Conservation (phyloP, 2,329 filamentous ascomycete species). For the Colletotrichum spaethianum region DNA sequence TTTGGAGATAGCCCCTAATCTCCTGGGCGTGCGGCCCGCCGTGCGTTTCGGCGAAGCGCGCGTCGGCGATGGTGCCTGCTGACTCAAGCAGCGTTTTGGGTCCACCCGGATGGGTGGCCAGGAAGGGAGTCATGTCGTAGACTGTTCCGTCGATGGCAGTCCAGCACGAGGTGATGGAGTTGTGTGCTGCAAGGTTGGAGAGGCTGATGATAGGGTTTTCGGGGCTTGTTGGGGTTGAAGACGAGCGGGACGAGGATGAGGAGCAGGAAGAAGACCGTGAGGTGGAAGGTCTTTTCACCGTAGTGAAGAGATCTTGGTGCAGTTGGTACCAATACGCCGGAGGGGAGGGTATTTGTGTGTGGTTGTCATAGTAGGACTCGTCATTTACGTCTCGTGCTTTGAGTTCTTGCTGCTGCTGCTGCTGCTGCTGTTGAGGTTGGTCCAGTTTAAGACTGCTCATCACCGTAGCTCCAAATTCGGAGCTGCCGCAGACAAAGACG, state of each 20-base stretch:
- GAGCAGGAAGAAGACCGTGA: background rate
- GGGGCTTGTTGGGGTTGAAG: background rate
- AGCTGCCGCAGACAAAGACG: constrained; percentile 34
- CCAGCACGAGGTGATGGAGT: constrained; percentile 66
- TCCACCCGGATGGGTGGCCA: constrained; percentile 91
- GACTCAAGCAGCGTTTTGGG: constrained; percentile 37
- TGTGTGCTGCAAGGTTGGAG: constrained; percentile 30
- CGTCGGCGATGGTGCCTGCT: constrained; percentile 32
- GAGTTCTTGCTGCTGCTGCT: background rate
- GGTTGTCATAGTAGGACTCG: background rate
- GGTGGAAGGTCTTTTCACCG: background rate
- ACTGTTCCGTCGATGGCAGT: constrained; percentile 90
- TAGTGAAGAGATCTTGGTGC: constrained; percentile 33
- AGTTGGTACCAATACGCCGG: constrained; percentile 17
- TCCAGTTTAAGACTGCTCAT: constrained; percentile 21
- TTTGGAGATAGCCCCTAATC: constrained; percentile 30
- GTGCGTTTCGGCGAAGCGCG: constrained; percentile 28
- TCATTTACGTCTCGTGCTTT: background rate
- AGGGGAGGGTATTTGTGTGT: constrained; percentile 7
- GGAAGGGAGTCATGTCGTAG: constrained; percentile 93
- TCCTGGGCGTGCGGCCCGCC: constrained; percentile 34
- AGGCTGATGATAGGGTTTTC: constrained; percentile 3
- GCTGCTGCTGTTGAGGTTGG: constrained; percentile 9
- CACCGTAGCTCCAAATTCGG: constrained; percentile 30
- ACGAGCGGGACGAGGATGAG: background rate